Evolutionary conservation across 176 grass and related monocot genomes (phyloP).

Genomic region (Raddia distichophylla): DNA sequence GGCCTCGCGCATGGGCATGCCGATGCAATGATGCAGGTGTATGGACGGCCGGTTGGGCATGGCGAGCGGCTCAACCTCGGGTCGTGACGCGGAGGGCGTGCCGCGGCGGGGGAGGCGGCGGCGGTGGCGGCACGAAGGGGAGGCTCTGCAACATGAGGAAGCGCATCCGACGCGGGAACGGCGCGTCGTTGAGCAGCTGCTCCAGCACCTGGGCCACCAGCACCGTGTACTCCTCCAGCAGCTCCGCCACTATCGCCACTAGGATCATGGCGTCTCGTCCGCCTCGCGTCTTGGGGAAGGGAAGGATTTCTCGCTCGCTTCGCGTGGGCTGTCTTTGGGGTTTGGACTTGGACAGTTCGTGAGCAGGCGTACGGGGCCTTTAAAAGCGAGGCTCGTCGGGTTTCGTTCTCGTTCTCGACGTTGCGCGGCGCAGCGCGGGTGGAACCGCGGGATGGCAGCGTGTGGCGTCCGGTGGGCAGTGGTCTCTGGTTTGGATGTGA

Average conservation of each 20-base stretch:
- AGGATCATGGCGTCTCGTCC: slow-evolving; percentile 54
- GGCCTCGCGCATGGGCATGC: background rate
- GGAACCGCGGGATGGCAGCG: slow-evolving; percentile 8
- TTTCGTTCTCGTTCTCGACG: background rate
- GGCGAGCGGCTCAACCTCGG: slow-evolving; percentile 30
- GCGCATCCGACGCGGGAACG: slow-evolving; percentile 82
- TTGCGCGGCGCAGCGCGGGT: background rate
- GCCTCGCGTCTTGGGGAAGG: background rate
- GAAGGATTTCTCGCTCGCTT: background rate
- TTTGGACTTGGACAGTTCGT: background rate
- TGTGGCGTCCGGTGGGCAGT: slow-evolving; percentile 40
- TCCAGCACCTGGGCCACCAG: slow-evolving; percentile 74
- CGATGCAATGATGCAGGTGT: too few relatives aligned
- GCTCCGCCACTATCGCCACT: slow-evolving; percentile 79
- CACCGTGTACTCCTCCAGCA: slow-evolving; percentile 91
- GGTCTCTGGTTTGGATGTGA: slow-evolving; percentile 30
- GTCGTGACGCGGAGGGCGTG: slow-evolving; percentile 63
- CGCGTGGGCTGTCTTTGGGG: background rate
- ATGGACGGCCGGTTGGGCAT: too few relatives aligned
- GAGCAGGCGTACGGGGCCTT: slow-evolving; percentile 22
- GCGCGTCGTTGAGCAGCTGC: slow-evolving; percentile 70
- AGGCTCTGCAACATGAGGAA: slow-evolving; percentile 90
- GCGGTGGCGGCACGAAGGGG: slow-evolving; percentile 64
- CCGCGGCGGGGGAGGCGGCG: slow-evolving; percentile 53
- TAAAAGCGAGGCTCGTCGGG: background rate